Conservation (phyloP, 2,329 filamentous ascomycete genomes). For the Botrytis aclada region DNA sequence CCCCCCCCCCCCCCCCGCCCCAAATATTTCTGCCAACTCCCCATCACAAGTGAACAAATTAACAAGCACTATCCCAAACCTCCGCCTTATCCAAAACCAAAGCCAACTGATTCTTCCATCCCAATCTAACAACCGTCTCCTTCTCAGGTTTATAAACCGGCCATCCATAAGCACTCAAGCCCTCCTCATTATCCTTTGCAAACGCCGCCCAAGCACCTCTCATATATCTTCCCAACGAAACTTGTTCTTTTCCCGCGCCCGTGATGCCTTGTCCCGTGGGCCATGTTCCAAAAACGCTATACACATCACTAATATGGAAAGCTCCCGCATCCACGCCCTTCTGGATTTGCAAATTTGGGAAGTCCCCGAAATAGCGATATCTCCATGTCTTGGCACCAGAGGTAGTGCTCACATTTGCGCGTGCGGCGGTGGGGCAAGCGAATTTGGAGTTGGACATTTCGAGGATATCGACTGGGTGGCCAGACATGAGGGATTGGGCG, state of each 20-base stretch:
- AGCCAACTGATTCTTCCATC: background rate
- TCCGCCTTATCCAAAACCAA: background rate
- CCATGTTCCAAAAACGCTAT: slow-evolving; percentile 38
- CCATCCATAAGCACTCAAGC: slow-evolving; percentile 27
- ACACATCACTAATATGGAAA: slow-evolving; percentile 39
- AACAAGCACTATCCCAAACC: background rate
- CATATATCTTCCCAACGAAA: slow-evolving; percentile 37
- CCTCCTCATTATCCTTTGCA: slow-evolving; percentile 40
- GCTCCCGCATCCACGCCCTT: slow-evolving; percentile 36
- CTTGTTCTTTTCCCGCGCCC: slow-evolving; percentile 33
- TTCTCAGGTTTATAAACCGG: background rate
- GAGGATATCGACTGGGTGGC: slow-evolving; percentile 30
- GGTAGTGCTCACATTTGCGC: slow-evolving; percentile 31
- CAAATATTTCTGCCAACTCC: background rate
- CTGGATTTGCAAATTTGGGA: slow-evolving; percentile 33
- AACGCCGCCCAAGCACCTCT: slow-evolving; percentile 42
- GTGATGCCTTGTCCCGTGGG: slow-evolving; percentile 18
- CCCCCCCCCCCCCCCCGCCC: too few species aligned
- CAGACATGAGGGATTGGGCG: slow-evolving; percentile 27
- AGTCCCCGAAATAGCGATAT: slow-evolving; percentile 41
- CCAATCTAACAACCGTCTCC: background rate
- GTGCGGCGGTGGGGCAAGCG: slow-evolving; percentile 38
- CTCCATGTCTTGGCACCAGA: slow-evolving; percentile 39
- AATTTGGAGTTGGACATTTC: slow-evolving; percentile 35
- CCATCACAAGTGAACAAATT: background rate